Base-by-base conservation (phyloP, 2,329 filamentous ascomycete genomes). In the Cladosporium sp. region DNA sequence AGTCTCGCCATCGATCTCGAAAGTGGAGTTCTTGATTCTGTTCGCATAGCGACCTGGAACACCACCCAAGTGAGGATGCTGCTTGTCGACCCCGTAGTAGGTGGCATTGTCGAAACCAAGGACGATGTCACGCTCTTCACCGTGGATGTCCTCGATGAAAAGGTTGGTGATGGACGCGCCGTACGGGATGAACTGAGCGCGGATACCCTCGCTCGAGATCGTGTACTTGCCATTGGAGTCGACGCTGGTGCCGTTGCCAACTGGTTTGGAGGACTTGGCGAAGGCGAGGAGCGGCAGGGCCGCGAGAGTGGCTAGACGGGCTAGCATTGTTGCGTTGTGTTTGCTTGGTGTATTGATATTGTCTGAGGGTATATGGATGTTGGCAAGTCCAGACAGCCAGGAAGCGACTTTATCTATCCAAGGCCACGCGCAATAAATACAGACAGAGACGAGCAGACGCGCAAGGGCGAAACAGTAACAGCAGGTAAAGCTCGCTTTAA, bases 1-100 rank as follows among this genome's bases (percentile, higher is more conserved):
- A 3, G 63, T 68, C 15, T 66, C 57, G 16, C 69, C 72, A 47
- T 76, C 72, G 50, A 80, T 66, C 18, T 68, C 67, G 62, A 80
- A 80, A 3, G 76, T 78, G 61, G 73, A 83, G 73, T 90, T 89
- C 74, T 81, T 82, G 73, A 90, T 90, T 56, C 86, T 83, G 67
- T 91, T 91, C 52, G 86, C 86, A 64, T 91, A 91, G 49, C 86
- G 82, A 40, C 68, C 86, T 0, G 85, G 85, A 0, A 91, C 81
- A 59, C 82, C 74, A 52, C 85, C 86, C 57, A 86, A 83, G 72
- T 89, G 85, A 43, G 79, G 82, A 66, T 90, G 86, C 53, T 78
- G 72, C 52, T 69, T 69, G 67, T 88, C 84, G 42, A 80, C 65
- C 52, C 67, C 69, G 69, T 90, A 91, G 69, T 85, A 82, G 46